Percentiles rank a stretch among this genome's conserved stretches.
Evolutionary conservation across 768 basidiomycete species (phyloP).

Genomic region (Hemileccinum impolitum): DNA sequence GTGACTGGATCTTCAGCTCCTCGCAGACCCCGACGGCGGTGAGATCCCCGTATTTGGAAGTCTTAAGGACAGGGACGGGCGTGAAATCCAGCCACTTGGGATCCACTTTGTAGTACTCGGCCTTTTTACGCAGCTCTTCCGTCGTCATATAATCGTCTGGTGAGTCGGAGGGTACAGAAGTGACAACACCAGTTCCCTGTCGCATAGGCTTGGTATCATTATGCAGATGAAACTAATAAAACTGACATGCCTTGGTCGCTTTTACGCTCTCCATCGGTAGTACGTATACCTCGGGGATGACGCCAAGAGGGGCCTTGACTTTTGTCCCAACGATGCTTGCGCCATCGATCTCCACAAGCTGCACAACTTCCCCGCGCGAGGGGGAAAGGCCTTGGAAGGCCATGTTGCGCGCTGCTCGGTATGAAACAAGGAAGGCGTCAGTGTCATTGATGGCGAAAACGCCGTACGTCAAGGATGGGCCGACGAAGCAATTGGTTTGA

Average conservation of each 20-base stretch:
- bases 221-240: not conserved
- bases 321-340: constrained; percentile 80
- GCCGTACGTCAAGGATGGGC: constrained; percentile 86
- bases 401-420: constrained; percentile 96
- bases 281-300: constrained; percentile 87
- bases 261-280: constrained; percentile 98
- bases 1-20: constrained; percentile 90
- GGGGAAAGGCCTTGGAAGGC: constrained; percentile 86
- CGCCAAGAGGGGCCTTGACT: constrained; percentile 81
- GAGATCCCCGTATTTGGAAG: constrained; percentile 90
- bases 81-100: constrained; percentile 83
- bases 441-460: constrained; percentile 84
- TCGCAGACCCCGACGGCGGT: constrained; percentile 81
- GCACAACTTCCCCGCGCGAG: constrained; percentile 65
- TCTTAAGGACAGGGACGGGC: constrained; percentile 83
- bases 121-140: constrained; percentile 90
- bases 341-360: constrained; percentile 78
- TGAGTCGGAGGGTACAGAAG: constrained; percentile 96
- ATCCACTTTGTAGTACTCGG: constrained; percentile 94
- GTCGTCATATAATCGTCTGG: constrained; percentile 94
- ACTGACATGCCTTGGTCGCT: constrained; percentile 71
- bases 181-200: constrained; percentile 95
- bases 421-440: constrained; percentile 85
- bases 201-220: not conserved
- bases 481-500: constrained; percentile 97